Base-by-base conservation (phyloP, 345 rosid genomes). In the Brassica carinata region DNA sequence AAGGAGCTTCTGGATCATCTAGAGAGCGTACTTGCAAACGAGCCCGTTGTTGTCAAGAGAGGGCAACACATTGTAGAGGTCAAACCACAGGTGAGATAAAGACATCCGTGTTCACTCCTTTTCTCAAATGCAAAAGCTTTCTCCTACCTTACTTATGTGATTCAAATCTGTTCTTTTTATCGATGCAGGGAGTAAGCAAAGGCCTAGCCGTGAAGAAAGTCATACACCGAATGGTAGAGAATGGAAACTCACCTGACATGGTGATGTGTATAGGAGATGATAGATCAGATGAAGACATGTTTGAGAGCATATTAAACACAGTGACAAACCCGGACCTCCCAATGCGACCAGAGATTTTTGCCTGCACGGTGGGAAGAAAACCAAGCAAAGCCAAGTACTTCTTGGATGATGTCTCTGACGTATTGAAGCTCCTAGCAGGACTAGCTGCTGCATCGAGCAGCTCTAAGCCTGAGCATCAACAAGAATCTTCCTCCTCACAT, bases 11-110 rank as follows among this genome's bases (percentile, higher is more conserved):
- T 92, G 57, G 89, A 86, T 88, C 98, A 94, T 89, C 82, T 94
- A 59, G 98, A 94, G 82, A 92, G 81, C 70, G 93, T 92, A 23
- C 92, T 94, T 9, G 87, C 97, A 38, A 94, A 94, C 76, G 97
- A 92, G 85, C 92, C 98, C 0, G 94, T 85, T 11, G 96, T 89
- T 30, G 97, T 90, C 61, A 87, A 84, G 82, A 89, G 97, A 73
- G 98, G 97, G 26, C 97, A 94, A 67, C 93, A 89, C 75, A 94
- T 94, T 30, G 97, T 94, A 23, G 98, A 94, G 88, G 98, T 92
- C 71, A 94, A 92, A 82, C 98, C 98, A 64, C 97, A 94, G 92
- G 98, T 90, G 81, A 33, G 11, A 36, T 61, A 30, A 55, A 48
- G 14, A 43, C 4, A 11, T 43, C 14, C 5, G 11, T 43, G 23